A percentile compares a stretch with the other conserved stretches of the same genome.
Conservation (phyloP, 495 filamentous ascomycete species). For the Penicillium mononematosum region DNA sequence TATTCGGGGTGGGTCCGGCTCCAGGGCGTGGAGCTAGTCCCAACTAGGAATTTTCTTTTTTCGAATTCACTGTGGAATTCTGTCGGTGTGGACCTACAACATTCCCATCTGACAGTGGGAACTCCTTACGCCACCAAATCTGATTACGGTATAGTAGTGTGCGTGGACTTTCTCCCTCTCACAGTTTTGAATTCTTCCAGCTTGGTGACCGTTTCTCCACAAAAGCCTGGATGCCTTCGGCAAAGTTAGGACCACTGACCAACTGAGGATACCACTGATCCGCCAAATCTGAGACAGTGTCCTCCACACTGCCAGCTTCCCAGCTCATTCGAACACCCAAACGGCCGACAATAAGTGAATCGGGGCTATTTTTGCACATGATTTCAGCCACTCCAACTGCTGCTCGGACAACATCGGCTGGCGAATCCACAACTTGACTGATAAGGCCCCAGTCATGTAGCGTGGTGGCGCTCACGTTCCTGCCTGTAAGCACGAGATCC, state of each 20-base stretch:
- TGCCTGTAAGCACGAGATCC: slow-evolving; percentile 67
- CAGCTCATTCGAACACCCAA: slow-evolving; percentile 65
- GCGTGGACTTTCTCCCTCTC: slow-evolving; percentile 2
- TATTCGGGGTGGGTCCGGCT: too few relatives aligned
- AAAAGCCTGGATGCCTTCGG: slow-evolving; percentile 76
- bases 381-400: slow-evolving; percentile 21
- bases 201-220: slow-evolving; percentile 70
- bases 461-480: slow-evolving; percentile 54
- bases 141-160: slow-evolving; percentile 4
- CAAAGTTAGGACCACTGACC: slow-evolving; percentile 68
- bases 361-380: slow-evolving; percentile 59
- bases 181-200: slow-evolving; percentile 76
- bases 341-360: slow-evolving; percentile 65
- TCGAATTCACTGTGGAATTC: too few relatives aligned
- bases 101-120: neutral
- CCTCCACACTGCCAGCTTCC: slow-evolving; percentile 64
- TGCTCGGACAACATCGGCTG: slow-evolving; percentile 30
- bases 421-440: slow-evolving; percentile 31
- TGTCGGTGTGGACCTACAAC: too few relatives aligned
- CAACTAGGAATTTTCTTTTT: too few relatives aligned
- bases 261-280: slow-evolving; percentile 60
- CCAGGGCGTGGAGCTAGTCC: too few relatives aligned
- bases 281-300: slow-evolving; percentile 57
- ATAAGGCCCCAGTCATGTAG: slow-evolving; percentile 67
- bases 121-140: slow-evolving; percentile 3